These are phyloP conservation scores for Lathyrus oleraceus DNA, from an alignment of 306 rosid genomes.

Conservation along the genomic window DNA sequence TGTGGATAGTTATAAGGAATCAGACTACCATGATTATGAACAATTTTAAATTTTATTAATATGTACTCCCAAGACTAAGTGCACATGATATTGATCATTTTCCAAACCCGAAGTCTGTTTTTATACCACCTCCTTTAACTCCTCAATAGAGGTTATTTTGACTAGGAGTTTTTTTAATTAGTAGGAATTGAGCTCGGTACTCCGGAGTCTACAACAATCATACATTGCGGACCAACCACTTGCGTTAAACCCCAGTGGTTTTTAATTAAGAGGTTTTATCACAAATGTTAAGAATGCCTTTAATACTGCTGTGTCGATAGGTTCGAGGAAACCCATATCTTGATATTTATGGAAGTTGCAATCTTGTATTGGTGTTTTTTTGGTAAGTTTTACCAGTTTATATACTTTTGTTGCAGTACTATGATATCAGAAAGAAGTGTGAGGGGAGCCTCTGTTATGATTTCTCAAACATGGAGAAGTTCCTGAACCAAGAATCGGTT, in stretches of 20 bases:
- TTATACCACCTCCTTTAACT: not conserved
- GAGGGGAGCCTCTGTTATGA: constrained; percentile 90
- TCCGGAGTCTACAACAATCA: not conserved
- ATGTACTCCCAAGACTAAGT: not conserved
- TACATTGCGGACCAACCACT: not conserved
- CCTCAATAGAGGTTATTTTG: constrained; percentile 9
- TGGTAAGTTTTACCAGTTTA: constrained; percentile 27
- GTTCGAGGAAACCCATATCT: not conserved
- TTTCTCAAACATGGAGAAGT: constrained; percentile 88
- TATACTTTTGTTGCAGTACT: constrained; percentile 58
- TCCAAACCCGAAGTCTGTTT: constrained; percentile 17
- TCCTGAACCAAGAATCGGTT: constrained; percentile 68
- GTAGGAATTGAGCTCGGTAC: not conserved
- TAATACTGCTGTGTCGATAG: not conserved
- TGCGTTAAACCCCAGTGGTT: not conserved
- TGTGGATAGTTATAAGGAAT: constrained; percentile 19
- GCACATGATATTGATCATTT: constrained; percentile 17
- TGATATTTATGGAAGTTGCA: constrained; percentile 13
- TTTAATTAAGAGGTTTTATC: not conserved
- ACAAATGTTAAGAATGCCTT: constrained; percentile 1
- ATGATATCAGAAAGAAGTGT: constrained; percentile 84
- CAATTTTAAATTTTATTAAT: constrained; percentile 24
- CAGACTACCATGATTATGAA: not conserved
- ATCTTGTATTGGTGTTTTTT: constrained; percentile 21
- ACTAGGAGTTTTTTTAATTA: not conserved